Evolutionary conservation across 2,329 filamentous ascomycete species (phyloP), one percentile per base, ranked within the genome.

Genomic region (Stemphylium lycopersici): DNA sequence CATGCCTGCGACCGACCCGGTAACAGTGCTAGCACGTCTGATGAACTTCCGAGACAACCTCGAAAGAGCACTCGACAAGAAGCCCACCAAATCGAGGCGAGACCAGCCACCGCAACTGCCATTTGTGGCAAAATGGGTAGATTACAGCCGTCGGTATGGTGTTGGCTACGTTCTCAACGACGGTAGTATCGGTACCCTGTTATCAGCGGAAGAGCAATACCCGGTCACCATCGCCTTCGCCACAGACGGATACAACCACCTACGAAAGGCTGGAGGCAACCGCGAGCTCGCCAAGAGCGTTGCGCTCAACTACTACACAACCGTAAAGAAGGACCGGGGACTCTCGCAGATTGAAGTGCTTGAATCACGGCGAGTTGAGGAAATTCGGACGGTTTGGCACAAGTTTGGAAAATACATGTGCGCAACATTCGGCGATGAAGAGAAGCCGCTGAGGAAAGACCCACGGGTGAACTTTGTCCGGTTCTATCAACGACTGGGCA

Each of bases 61-160:
- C 16, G 70, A 73, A 5, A 69, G 75, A 37, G 79, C 78, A 4
- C 67, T 82, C 7, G 66, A 75, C 24, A 76, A 74, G 55, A 74
- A 69, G 56, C 67, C 67, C 3, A 68, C 62, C 11, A 70, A 65
- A 40, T 67, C 68, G n/a, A 65, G 66, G 55, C 65, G 66, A 39
- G 86, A 66, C 80, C 84, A 75, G 78, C 82, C 53, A 75, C 81
- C 58, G 73, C 81, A 50, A 78, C 83, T 69, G 69, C 86, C 57
- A 74, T 88, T 70, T 82, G 88, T 69, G 77, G 87, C 69, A 10
- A 91, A 93, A 70, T 95, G 90, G 90, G 90, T 95, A 6, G 90
- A 95, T 71, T 95, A 95, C 73, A 91, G 90, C 55, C 91, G 92
- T 75, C 92, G 92, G 71, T 91, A 92, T 71, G 90, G 90, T 11